Base-by-base conservation (phyloP, 139 green algal species). In the Spirogloea muscicola region DNA sequence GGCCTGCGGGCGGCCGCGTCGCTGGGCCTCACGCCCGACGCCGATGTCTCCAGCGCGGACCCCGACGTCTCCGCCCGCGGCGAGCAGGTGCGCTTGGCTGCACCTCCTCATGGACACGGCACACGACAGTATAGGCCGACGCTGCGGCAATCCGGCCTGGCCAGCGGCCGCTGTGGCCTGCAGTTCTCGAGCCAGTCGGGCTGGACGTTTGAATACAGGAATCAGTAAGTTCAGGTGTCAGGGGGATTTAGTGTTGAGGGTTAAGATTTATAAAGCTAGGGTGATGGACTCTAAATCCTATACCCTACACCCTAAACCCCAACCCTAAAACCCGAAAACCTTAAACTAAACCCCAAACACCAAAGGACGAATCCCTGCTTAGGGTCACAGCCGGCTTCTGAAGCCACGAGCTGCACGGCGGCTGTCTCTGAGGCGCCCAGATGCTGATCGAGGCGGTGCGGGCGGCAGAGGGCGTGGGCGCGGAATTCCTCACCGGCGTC, bases 41-140 rank as follows among this genome's bases (percentile, higher is more conserved):
- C 42, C 13, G 75, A 82, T 43, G 59, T 82, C 46, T 77, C 65
- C 41, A 77, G 65, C 59, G 67, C 37, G 2, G 65, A 82, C 59
- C 13, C 38, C 13, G 52, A 63, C 4, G 46, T 77, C 9, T 52
- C 40, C 1, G 65, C 52, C 13, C 4, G 36, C 39, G 75, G 75
- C 1, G 55, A 82, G 46, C 49, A 62, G 65, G 65, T 74, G 31
- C 5, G 21, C 3, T 38, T 10, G 18, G 39, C 7, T 31, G 38
- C 55, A 1, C 25, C 55, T 33, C 25, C 3, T 1, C 55, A 43
- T 0, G 25, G 21, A 3, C 5, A 29, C 55, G 6, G 9, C 51
- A 60, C 5, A 7, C 7, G n/a, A 9, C 29, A 7, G n/a, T 60
- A 21, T 25, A 9, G 29, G 29, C 7, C 9, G n/a, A 27, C 13